Base-by-base conservation (phyloP, 1,139 yeast species). In the Pichia sp. region DNA sequence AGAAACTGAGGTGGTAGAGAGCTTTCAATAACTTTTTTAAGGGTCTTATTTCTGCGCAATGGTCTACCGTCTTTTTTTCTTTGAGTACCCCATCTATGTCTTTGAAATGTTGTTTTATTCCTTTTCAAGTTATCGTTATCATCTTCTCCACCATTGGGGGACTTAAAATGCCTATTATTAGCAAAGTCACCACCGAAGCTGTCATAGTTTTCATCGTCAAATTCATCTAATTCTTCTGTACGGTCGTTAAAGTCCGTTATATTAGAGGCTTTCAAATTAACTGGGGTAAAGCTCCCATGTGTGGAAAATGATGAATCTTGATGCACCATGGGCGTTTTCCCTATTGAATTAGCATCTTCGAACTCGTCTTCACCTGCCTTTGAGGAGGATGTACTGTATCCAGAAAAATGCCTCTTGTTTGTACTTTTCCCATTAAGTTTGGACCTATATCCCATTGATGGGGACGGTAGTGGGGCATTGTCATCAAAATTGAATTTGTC, bases 31-130 rank as follows among this genome's bases (percentile, higher is more conserved):
- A 46, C 46, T 37, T 50, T 48, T 41, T 46, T 53, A 28, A 74
- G 53, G 1, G 80, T 72, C 45, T 63, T 70, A 21, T 69, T 63
- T 40, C 80, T 56, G 21, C 60, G 58, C 19, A 72, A 63, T 5
- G 45, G 43, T 33, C 71, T 66, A n/a, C 94, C 94, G 45, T 75
- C 72, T 44, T 77, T 77, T 51, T 77, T 75, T 48, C 95, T 70
- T 44, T 81, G 84, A 8, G 96, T 86, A 39, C 96, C 96, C 95
- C 95, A 83, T 60, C 96, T 70, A 50, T 78, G 73, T 50, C 94
- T 72, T 51, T 81, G 77, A 77, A 78, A 78, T 5, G 63, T 59
- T 12, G 59, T 48, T 22, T 43, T 49, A 26, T 47, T 45, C 22
- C 56, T 45, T 22, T 45, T 33, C 1, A 55, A 48, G 13, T 27